phyloP scores from a whole-genome alignment of 2,329 filamentous ascomycete species.

The Phyllosticta paracitricarpa region DNA sequence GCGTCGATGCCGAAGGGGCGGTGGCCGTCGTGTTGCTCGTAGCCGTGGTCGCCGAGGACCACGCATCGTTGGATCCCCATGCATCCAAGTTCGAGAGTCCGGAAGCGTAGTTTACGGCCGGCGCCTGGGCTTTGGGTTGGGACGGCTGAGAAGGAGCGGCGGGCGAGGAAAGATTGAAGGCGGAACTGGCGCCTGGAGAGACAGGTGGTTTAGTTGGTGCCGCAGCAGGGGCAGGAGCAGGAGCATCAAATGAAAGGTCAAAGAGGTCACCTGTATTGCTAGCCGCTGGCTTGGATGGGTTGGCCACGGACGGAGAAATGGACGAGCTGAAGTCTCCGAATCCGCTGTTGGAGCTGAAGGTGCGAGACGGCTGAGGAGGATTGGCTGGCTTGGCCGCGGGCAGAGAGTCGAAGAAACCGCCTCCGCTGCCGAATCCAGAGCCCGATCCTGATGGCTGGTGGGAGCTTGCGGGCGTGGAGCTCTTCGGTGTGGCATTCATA shows the following conservation, averaged over 20 bases:
- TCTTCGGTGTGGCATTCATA: slow-evolving; percentile 40
- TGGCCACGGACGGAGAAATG: slow-evolving; percentile 40
- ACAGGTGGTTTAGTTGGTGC: slow-evolving; percentile 19
- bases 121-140: slow-evolving; percentile 21
- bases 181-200: slow-evolving; percentile 43
- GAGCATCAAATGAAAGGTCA: slow-evolving; percentile 47
- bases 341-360: slow-evolving; percentile 47
- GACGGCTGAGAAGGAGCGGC: slow-evolving; percentile 28
- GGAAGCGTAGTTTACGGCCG: slow-evolving; percentile 20
- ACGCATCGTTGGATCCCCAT: slow-evolving; percentile 76
- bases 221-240: slow-evolving; percentile 19
- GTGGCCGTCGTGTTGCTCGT: slow-evolving; percentile 34
- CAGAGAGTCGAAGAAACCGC: slow-evolving; percentile 75
- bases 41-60: slow-evolving; percentile 56
- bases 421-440: slow-evolving; percentile 49
- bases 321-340: slow-evolving; percentile 56
- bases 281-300: slow-evolving; percentile 36
- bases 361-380: slow-evolving; percentile 35
- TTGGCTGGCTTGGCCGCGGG: slow-evolving; percentile 37
- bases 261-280: slow-evolving; percentile 63
- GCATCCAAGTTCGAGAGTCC: slow-evolving; percentile 54
- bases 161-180: slow-evolving; percentile 68
- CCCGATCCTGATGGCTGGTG: slow-evolving; percentile 26
- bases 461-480: slow-evolving; percentile 27
- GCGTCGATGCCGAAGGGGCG: slow-evolving; percentile 21